Conservation (phyloP, 805 yeast species). For the Metschnikowia chrysomelidarum region DNA sequence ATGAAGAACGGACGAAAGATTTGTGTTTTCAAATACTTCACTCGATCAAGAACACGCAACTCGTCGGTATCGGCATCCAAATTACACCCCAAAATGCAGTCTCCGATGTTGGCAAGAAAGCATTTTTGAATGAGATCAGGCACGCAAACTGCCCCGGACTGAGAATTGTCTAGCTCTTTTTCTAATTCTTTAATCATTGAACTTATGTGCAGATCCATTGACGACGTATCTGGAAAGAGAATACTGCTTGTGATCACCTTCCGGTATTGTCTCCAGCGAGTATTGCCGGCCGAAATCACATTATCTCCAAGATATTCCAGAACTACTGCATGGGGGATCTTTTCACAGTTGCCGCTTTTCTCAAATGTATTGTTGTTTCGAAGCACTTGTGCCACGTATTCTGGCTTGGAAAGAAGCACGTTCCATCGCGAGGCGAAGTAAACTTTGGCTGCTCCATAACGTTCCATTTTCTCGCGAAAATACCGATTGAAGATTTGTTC, state of each 20-base stretch:
- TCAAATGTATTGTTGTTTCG: constrained; percentile 50
- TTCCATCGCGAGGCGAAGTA: constrained; percentile 65
- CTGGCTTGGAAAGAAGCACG: constrained; percentile 50
- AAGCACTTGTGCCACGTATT: constrained; percentile 43
- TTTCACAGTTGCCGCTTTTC: constrained; percentile 59
- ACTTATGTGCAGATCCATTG: constrained; percentile 38
- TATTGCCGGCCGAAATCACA: constrained; percentile 57
- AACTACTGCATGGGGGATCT: constrained; percentile 54
- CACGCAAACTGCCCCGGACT: constrained; percentile 15
- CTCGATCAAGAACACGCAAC: constrained; percentile 35
- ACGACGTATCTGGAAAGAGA: constrained; percentile 45
- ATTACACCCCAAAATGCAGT: constrained; percentile 50
- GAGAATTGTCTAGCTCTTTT: constrained; percentile 11
- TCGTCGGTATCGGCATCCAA: constrained; percentile 36
- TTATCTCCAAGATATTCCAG: constrained; percentile 60
- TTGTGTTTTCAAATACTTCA: constrained; percentile 47
- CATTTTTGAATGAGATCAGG: constrained; percentile 45
- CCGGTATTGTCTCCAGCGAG: constrained; percentile 50
- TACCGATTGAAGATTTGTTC: constrained; percentile 43
- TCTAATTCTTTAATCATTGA: constrained; percentile 29
- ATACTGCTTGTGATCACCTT: constrained; percentile 44
- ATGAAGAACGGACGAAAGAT: constrained; percentile 54
- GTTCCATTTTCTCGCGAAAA: constrained; percentile 44
- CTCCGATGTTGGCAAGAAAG: constrained; percentile 49
- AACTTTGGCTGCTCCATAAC: constrained; percentile 56